Conservation (phyloP, 2,329 filamentous ascomycete genomes). For the Fusarium pseudograminearum region DNA sequence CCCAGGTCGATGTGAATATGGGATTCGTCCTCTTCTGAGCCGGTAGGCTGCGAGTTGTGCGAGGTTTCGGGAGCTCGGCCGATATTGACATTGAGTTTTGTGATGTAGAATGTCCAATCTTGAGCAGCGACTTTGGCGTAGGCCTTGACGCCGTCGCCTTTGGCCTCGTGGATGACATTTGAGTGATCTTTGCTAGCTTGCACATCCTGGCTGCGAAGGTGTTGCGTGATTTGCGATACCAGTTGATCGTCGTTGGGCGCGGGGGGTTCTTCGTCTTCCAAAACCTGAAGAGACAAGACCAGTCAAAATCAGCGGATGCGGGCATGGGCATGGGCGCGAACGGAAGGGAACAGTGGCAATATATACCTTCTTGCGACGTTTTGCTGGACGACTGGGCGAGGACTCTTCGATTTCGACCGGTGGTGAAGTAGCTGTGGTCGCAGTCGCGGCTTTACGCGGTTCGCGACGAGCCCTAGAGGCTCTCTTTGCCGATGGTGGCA, state of each 20-base stretch:
- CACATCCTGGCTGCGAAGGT: constrained; percentile 62
- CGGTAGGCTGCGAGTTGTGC: constrained; percentile 54
- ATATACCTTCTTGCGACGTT: constrained; percentile 71
- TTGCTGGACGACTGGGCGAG: constrained; percentile 71
- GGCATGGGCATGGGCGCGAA: constrained; percentile 5
- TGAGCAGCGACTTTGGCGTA: constrained; percentile 86
- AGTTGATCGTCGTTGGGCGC: constrained; percentile 66
- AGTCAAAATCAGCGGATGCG: constrained; percentile 23
- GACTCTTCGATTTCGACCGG: constrained; percentile 61
- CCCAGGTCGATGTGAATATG: constrained; percentile 87
- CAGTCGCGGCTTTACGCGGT: constrained; percentile 53
- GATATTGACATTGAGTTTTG: constrained; percentile 79
- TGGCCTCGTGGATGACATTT: constrained; percentile 72
- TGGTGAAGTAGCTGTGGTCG: constrained; percentile 51
- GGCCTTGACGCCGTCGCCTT: constrained; percentile 73
- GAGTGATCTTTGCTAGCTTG: constrained; percentile 72
- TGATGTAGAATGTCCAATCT: constrained; percentile 88
- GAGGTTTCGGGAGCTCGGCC: constrained; percentile 73
- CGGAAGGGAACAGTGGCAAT: neutral
- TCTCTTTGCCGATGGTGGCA: constrained; percentile 56
- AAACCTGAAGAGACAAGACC: constrained; percentile 49
- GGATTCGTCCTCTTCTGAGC: constrained; percentile 61
- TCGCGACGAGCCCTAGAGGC: constrained; percentile 55
- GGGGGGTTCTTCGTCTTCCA: constrained; percentile 54
- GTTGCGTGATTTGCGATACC: constrained; percentile 67